Evolutionary conservation across 345 rosid genomes (phyloP), one percentile per base, ranked within the genome.

Genomic region (Hibiscus trionum): DNA sequence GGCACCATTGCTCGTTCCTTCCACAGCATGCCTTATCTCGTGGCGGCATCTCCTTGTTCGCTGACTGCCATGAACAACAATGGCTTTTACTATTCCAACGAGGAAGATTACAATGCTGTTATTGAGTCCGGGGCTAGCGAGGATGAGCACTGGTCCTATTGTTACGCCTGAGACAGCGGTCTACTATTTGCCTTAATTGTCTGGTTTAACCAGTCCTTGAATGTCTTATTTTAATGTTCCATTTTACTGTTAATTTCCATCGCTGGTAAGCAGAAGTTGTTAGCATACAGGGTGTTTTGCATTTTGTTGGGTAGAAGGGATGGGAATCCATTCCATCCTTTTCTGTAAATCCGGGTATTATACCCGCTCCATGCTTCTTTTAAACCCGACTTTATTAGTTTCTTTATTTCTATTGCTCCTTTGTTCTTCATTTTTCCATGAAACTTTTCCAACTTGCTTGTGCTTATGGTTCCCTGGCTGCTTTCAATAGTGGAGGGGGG

Each of bases 11-110:
- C 92, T 68, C 85, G 66, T 7, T 88, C 86, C 61, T 94, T 94
- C 85, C 84, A 83, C 75, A 91, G 81, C 86, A 94, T 91, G 96
- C 98, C 98, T n/a, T 94, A 94, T 72, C 88, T 94, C 8, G 72
- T 58, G 21, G 71, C 75, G 21, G 69, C 75, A 31, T 82, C 88
- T 27, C 78, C 97, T 1, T 88, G 93, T 73, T 87, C 91, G n/a
- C 76, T 88, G 76, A 80, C 90, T 67, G 95, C 88, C 15, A 66
- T 86, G 53, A 86, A 75, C 66, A 83, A 77, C 69, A 75, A 82
- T 14, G 96, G 88, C 8, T 85, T 86, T 66, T 89, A 86, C 84
- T 86, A 82, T 73, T 66, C 88, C 85, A 77, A 77, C 0, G 90
- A 81, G 67, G 88, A 83, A 47, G 87, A 84, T 9, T 76, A 78